A percentile compares a stretch with the other conserved stretches of the same genome.
These are phyloP conservation scores for Cladochytrium replicatum DNA, from an alignment of 192 early-diverging fungal genomes.

Conservation along the genomic window DNA sequence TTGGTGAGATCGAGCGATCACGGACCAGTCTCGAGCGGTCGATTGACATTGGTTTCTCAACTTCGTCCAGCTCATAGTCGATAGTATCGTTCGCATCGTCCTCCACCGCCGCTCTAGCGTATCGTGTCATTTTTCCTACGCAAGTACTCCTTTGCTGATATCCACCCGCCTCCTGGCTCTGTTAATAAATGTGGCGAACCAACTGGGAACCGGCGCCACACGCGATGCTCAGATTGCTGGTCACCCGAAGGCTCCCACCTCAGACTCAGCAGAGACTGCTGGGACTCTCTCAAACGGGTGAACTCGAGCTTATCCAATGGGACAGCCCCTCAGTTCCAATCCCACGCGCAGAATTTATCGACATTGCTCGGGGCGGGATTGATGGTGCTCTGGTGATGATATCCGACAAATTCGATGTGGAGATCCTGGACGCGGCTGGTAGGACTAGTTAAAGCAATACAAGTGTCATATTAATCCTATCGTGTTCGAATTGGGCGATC, in stretches of 20 bases:
- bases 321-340: not conserved
- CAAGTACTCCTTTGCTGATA: too few relatives aligned
- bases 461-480: constrained; percentile 9
- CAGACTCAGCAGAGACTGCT: not conserved
- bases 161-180: too few relatives aligned
- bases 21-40: too few relatives aligned
- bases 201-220: too few relatives aligned
- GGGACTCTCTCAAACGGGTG: not conserved
- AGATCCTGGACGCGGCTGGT: constrained; percentile 58
- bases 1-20: too few relatives aligned
- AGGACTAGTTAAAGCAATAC: constrained; percentile 8
- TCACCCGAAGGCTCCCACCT: constrained; percentile 6
- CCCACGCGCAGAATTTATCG: not conserved
- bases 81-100: too few relatives aligned
- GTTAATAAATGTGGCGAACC: too few relatives aligned
- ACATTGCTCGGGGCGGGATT: not conserved
- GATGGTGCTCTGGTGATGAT: constrained; percentile 57
- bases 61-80: too few relatives aligned
- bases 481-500: not conserved
- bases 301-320: constrained; percentile 1
- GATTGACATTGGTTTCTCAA: too few relatives aligned
- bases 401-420: constrained; percentile 62
- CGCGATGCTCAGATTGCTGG: constrained; percentile 7
- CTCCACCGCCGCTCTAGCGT: too few relatives aligned
- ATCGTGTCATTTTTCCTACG: too few relatives aligned